phyloP scores from a whole-genome alignment of 83 land plant species.

The Larix sibirica region DNA sequence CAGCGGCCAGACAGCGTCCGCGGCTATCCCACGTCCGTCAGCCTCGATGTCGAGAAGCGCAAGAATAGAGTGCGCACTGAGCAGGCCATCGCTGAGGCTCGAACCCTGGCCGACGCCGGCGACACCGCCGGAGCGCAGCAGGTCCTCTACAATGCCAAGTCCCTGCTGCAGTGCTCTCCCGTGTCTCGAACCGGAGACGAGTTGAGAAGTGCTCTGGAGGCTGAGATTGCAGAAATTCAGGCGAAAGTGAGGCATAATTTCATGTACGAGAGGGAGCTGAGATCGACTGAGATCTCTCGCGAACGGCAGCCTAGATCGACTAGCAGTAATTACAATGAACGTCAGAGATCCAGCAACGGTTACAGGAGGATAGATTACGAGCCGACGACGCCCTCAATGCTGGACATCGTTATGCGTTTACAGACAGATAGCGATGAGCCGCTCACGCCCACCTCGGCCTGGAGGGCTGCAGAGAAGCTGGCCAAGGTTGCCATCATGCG shows the following conservation, averaged over 20 bases:
- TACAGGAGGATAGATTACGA: background rate
- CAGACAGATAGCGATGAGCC: conserved; percentile 19
- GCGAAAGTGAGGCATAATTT: conserved; percentile 16
- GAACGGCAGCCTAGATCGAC: background rate
- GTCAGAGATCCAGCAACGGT: background rate
- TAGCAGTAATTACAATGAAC: too few species aligned
- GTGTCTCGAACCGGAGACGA: conserved; percentile 36
- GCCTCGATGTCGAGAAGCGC: conserved; percentile 52
- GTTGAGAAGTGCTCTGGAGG: conserved; percentile 40
- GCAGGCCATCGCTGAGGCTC: conserved; percentile 68
- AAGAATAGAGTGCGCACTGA: conserved; percentile 50
- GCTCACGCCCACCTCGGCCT: conserved; percentile 18
- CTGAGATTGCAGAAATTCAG: conserved; percentile 50
- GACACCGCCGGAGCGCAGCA: conserved; percentile 54
- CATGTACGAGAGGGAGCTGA: background rate
- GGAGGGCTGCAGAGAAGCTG: conserved; percentile 20
- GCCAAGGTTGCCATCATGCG: conserved; percentile 24
- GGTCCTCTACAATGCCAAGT: conserved; percentile 57
- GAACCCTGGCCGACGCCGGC: conserved; percentile 48
- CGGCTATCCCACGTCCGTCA: conserved; percentile 11
- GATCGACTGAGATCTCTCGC: background rate
- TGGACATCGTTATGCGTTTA: conserved; percentile 14
- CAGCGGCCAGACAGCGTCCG: conserved; percentile 25
- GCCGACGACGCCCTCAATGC: background rate
- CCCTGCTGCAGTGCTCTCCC: conserved; percentile 30